phyloP scores from a whole-genome alignment of 129 eudicot genomes.

The Silybum marianum region DNA sequence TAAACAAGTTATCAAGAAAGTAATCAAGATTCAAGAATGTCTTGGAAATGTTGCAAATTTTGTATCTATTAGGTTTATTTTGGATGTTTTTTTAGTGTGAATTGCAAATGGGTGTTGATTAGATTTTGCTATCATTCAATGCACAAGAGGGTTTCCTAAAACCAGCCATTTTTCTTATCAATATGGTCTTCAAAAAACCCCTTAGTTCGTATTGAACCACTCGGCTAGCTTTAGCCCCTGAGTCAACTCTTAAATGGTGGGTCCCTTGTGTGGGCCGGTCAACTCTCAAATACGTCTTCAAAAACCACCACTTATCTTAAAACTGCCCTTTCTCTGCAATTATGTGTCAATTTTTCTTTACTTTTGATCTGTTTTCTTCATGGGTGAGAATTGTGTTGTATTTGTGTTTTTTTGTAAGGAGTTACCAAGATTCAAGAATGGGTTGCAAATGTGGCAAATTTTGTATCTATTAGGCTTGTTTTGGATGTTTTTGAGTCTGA shows the following conservation, averaged over 20 bases:
- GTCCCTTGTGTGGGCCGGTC: too few species aligned
- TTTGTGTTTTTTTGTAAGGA: neutral
- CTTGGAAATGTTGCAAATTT: neutral
- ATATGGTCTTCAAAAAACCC: neutral
- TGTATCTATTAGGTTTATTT: neutral
- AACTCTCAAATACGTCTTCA: too few species aligned
- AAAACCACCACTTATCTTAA: too few species aligned
- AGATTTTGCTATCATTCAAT: neutral
- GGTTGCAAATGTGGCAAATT: neutral
- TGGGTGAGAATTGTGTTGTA: neutral
- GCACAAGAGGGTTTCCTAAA: neutral
- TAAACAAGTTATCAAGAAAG: neutral
- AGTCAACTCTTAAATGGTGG: too few species aligned
- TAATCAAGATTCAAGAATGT: conserved; percentile 11
- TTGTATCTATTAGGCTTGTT: conserved; percentile 10
- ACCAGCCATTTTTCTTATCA: neutral
- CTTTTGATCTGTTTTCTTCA: conserved; percentile 5
- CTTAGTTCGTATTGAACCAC: too few species aligned
- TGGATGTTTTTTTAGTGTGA: conserved; percentile 5
- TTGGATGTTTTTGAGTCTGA: conserved; percentile 17
- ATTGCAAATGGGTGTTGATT: neutral
- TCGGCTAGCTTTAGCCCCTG: too few species aligned
- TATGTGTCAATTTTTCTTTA: neutral
- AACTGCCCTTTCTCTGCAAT: neutral
- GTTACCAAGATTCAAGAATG: conserved; percentile 15